Evolutionary conservation across 768 basidiomycete genomes (phyloP).

Genomic region (Boletus huronensis): DNA sequence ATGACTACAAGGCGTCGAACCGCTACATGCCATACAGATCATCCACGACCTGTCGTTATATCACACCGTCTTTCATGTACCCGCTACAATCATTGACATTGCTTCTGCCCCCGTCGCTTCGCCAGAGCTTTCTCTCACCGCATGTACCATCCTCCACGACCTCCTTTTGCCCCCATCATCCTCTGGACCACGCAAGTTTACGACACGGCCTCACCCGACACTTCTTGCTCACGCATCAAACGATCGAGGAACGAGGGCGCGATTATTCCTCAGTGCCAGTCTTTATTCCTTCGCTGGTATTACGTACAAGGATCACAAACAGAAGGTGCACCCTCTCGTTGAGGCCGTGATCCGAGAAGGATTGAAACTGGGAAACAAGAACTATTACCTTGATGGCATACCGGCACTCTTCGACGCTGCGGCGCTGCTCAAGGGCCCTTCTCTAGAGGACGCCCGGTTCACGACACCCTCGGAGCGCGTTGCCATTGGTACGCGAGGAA

Average conservation of each 20-base stretch:
- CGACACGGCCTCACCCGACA: slow-evolving; percentile 31
- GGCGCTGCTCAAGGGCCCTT: slow-evolving; percentile 34
- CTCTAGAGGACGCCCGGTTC: slow-evolving; percentile 34
- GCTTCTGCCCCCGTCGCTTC: slow-evolving; percentile 45
- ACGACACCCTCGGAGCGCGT: slow-evolving; percentile 47
- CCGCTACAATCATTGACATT: slow-evolving; percentile 38
- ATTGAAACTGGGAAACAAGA: slow-evolving; percentile 76
- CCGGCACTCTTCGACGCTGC: slow-evolving; percentile 61
- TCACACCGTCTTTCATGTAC: slow-evolving; percentile 58
- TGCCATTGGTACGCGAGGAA: slow-evolving; percentile 47
- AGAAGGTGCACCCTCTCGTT: slow-evolving; percentile 53
- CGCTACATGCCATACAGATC: slow-evolving; percentile 68
- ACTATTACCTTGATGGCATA: slow-evolving; percentile 74
- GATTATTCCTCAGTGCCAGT: slow-evolving; percentile 76
- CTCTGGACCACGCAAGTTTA: slow-evolving; percentile 8
- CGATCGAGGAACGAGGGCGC: slow-evolving; percentile 39
- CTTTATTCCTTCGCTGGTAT: slow-evolving; percentile 68
- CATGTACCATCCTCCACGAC: slow-evolving; percentile 55
- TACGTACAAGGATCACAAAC: slow-evolving; percentile 61
- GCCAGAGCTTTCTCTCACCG: slow-evolving; percentile 45
- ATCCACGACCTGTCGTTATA: slow-evolving; percentile 74
- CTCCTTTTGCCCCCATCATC: slow-evolving; percentile 36
- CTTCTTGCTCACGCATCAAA: slow-evolving; percentile 33
- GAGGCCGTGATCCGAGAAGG: slow-evolving; percentile 78
- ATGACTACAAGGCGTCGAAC: slow-evolving; percentile 59